A percentile compares a stretch with the other conserved stretches of the same genome.
Evolutionary conservation across 495 filamentous ascomycete genomes (phyloP).

Genomic region (Darksidea phi): DNA sequence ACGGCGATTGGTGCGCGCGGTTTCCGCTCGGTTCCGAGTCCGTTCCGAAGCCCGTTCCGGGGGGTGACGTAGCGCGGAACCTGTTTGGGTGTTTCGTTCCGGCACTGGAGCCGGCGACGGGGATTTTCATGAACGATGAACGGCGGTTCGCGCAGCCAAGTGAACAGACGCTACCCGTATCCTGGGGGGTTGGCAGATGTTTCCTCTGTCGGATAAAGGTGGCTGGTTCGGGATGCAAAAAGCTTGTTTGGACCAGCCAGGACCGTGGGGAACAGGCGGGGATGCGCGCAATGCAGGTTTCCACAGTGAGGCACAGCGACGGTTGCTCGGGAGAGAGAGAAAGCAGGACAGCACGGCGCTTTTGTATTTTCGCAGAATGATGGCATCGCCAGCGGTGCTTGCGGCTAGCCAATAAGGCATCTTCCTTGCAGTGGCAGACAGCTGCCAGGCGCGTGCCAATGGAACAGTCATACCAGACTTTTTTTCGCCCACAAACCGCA

Average conservation of each 20-base stretch:
- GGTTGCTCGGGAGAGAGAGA: too few species aligned
- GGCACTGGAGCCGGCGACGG: too few species aligned
- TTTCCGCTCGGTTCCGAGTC: not conserved
- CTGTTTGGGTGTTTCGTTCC: not conserved
- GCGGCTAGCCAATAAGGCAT: not conserved
- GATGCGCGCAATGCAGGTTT: not conserved
- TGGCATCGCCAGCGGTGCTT: conserved; percentile 1
- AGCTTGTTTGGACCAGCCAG: not conserved
- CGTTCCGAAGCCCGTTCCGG: not conserved
- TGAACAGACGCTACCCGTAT: not conserved
- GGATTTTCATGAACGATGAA: too few species aligned
- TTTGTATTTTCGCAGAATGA: not conserved
- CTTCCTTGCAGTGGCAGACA: not conserved
- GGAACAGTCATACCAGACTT: conserved; percentile 15
- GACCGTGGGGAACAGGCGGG: not conserved
- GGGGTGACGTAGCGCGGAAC: not conserved
- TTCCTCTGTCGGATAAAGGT: not conserved
- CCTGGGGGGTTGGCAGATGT: not conserved
- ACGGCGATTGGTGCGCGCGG: conserved; percentile 20
- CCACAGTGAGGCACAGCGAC: too few species aligned
- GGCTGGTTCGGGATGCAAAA: not conserved
- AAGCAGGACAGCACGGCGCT: too few species aligned
- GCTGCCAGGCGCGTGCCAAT: conserved; percentile 6
- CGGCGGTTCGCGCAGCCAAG: too few species aligned
- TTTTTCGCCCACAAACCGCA: conserved; percentile 10